Conservation (phyloP, 208 protist genomes). For the Tritrichomonas musculus region DNA sequence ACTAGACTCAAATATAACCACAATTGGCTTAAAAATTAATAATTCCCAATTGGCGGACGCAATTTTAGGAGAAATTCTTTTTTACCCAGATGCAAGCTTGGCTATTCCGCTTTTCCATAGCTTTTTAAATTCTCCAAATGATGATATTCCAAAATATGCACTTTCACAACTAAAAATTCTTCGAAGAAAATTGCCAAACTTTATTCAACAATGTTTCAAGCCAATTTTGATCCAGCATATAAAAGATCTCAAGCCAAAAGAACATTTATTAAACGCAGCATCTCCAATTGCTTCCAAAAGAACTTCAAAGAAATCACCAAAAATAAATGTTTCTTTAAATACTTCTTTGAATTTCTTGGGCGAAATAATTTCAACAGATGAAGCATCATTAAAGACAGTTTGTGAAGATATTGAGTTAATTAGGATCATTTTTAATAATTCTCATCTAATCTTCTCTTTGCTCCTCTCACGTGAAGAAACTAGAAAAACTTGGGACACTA, state of each 20-base stretch:
- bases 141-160: not conserved
- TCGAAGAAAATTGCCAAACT: not conserved
- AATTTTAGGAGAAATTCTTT: not conserved
- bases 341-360: not conserved
- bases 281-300: too few species aligned
- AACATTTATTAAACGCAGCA: too few species aligned
- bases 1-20: not conserved
- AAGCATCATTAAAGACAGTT: not conserved
- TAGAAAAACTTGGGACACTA: too few species aligned
- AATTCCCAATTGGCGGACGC: not conserved
- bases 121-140: not conserved
- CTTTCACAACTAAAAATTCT: not conserved
- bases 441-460: not conserved
- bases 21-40: not conserved
- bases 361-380: not conserved
- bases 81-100: not conserved
- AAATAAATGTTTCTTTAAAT: not conserved
- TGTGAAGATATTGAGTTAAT: not conserved
- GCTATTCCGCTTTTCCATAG: not conserved
- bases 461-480: not conserved
- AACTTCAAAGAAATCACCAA: not conserved
- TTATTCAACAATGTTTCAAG: not conserved
- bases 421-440: not conserved
- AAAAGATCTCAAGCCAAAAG: too few species aligned
- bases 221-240: not conserved